A percentile compares a stretch with the other conserved stretches of the same genome.
Evolutionary conservation across 768 basidiomycete genomes (phyloP).

Genomic region (Albatrellus ellisii): DNA sequence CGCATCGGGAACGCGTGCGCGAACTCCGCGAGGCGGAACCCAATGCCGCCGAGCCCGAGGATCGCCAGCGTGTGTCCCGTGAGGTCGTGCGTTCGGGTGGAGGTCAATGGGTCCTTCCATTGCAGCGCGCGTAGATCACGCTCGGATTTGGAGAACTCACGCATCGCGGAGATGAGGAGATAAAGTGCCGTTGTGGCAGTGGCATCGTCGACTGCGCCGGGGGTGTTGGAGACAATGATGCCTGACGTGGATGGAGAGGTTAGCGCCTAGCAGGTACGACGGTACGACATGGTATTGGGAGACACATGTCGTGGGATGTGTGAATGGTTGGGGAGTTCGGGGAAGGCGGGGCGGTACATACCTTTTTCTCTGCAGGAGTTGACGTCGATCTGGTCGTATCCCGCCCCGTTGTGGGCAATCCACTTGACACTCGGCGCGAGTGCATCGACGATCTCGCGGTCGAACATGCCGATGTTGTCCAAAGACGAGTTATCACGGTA

Average conservation of each 20-base stretch:
- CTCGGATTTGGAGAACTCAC: constrained; percentile 61
- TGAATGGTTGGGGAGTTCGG: too few relatives aligned
- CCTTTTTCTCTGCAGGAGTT: constrained; percentile 58
- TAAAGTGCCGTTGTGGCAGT: constrained; percentile 84
- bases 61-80: constrained; percentile 59
- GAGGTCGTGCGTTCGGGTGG: constrained; percentile 44
- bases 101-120: constrained; percentile 45
- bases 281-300: too few relatives aligned
- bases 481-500: constrained; percentile 67
- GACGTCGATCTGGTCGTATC: constrained; percentile 84
- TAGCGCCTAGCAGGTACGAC: too few relatives aligned
- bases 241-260: constrained; percentile 31
- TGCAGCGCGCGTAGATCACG: constrained; percentile 35
- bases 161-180: constrained; percentile 64
- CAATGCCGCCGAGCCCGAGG: constrained; percentile 70
- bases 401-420: constrained; percentile 90
- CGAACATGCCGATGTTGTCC: constrained; percentile 58
- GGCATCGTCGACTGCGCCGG: constrained; percentile 81
- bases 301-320: too few relatives aligned
- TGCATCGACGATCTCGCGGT: constrained; percentile 60
- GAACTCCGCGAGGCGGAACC: constrained; percentile 54
- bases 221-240: constrained; percentile 78
- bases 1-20: constrained; percentile 82
- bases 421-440: constrained; percentile 62
- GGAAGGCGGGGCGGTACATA: constrained; percentile 16